Evolutionary conservation across 805 yeast species (phyloP), one percentile per base, ranked within the genome.

Genomic region (Metschnikowia arizonensis): DNA sequence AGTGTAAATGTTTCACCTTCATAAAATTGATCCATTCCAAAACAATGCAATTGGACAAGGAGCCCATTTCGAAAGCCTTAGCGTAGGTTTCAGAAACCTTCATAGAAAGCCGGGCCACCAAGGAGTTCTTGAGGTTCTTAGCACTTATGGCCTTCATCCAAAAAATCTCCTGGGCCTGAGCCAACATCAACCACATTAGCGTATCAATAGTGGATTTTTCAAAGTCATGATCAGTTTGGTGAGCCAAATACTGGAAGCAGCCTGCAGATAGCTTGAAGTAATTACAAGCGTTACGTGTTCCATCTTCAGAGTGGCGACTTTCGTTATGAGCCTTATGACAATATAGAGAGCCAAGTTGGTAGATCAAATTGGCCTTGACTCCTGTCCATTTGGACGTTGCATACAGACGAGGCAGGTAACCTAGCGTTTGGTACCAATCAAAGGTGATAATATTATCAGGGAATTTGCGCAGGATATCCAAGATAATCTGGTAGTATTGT

Each of bases 91-190:
- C 73, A 0, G 85, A 69, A 0, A 81, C 83, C 55, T 83, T 88
- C 4, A 69, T 62, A 0, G 96, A 77, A 36, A 90, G 63, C 53
- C 80, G 78, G 0, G 93, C 74, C 2, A 89, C 64, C 3, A 81
- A 66, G 0, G 83, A 66, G 56, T 85, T 81, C 54, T 81, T 84
- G 55, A 78, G 57, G 10, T 69, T 66, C 14, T 64, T 61, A 31
- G 65, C 61, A 0, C 71, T 62, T 3, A 67, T 43, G 0, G 96
- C 88, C 55, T 82, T 82, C 39, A 77, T 80, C 96, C 97, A 89
- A 41, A 84, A 79, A 10, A 80, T 74, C 58, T 90, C 97, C 62
- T 89, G 96, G 0, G 96, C 93, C 56, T 88, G 96, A 0, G 95
- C 93, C 32, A 85, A 58, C 78, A 78, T 77, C 29, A 88, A 57